Evolutionary conservation across 108 stramenopile species (phyloP).

Genomic region (Conticribra weissflogii): DNA sequence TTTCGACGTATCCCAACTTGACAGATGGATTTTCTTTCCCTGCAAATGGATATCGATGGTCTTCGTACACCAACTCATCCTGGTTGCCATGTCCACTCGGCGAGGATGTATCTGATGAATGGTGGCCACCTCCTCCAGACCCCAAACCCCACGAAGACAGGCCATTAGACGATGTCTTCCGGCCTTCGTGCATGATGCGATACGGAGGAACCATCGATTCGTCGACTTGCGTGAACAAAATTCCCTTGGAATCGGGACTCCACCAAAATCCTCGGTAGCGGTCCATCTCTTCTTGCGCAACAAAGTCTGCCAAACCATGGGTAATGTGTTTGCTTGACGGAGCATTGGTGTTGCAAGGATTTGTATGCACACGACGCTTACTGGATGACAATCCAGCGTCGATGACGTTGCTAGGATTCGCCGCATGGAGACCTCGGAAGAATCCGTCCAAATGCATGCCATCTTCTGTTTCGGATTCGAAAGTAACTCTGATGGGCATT

Average conservation of each 20-base stretch:
- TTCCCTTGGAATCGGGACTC: slow-evolving; percentile 64
- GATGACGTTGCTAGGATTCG: too few species aligned
- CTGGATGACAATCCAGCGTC: too few species aligned
- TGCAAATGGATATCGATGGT: slow-evolving; percentile 95
- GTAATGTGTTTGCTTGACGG: slow-evolving; percentile 47
- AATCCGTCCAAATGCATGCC: background rate
- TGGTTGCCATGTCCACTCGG: background rate
- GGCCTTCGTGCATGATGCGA: slow-evolving; percentile 81
- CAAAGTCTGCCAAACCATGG: slow-evolving; percentile 92
- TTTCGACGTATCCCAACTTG: slow-evolving; percentile 48
- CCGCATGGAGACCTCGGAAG: background rate
- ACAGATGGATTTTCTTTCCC: slow-evolving; percentile 87
- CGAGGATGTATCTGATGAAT: background rate
- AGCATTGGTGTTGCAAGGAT: background rate
- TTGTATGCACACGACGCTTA: background rate
- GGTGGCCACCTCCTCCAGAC: slow-evolving; percentile 2
- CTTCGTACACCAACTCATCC: slow-evolving; percentile 66
- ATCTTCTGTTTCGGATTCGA: slow-evolving; percentile 5
- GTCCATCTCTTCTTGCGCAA: slow-evolving; percentile 97
- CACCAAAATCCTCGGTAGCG: slow-evolving; percentile 94
- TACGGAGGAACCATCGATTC: slow-evolving; percentile 85
- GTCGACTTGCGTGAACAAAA: slow-evolving; percentile 82
- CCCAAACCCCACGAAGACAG: background rate
- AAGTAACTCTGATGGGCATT: slow-evolving; percentile 10
- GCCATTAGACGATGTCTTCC: slow-evolving; percentile 5